phyloP scores from a whole-genome alignment of 1,284 basidiomycete genomes.

The Kalmanozyma brasiliensis region DNA sequence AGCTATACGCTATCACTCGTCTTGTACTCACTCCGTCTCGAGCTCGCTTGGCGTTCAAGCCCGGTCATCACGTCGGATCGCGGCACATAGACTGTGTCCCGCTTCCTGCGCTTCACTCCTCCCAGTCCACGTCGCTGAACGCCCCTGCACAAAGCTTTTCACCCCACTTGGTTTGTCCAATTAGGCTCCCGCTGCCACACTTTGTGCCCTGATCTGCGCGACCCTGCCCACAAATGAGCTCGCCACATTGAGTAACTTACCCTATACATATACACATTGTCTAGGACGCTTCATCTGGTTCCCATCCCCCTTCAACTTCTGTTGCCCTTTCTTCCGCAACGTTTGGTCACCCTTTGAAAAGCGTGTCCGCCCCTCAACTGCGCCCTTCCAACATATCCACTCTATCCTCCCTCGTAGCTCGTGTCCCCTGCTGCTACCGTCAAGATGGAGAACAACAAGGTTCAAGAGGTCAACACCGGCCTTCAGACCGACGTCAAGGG shows the following conservation, averaged over 20 bases:
- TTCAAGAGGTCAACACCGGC: slow-evolving; percentile 26
- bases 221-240: slow-evolving; percentile 1
- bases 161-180: slow-evolving; percentile 11
- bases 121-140: slow-evolving; percentile 8
- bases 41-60: slow-evolving; percentile 10
- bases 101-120: background rate
- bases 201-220: slow-evolving; percentile 11
- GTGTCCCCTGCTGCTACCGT: slow-evolving; percentile 2
- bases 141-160: background rate
- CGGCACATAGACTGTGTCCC: slow-evolving; percentile 21
- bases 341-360: background rate
- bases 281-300: no score
- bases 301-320: background rate
- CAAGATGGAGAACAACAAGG: slow-evolving; percentile 30
- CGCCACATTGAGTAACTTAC: slow-evolving; percentile 3
- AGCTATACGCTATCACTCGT: slow-evolving; percentile 25
- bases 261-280: slow-evolving; percentile 12
- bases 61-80: background rate
- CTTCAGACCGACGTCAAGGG: slow-evolving; percentile 23
- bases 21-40: slow-evolving; percentile 37
- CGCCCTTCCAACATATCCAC: background rate
- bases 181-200: slow-evolving; percentile 29
- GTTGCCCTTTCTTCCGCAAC: slow-evolving; percentile 1
- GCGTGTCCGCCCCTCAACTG: slow-evolving; percentile 1
- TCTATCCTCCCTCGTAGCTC: background rate